These are phyloP conservation scores for Suhomyces yuchorum DNA, from an alignment of 1,139 yeast genomes.

Conservation along the genomic window DNA sequence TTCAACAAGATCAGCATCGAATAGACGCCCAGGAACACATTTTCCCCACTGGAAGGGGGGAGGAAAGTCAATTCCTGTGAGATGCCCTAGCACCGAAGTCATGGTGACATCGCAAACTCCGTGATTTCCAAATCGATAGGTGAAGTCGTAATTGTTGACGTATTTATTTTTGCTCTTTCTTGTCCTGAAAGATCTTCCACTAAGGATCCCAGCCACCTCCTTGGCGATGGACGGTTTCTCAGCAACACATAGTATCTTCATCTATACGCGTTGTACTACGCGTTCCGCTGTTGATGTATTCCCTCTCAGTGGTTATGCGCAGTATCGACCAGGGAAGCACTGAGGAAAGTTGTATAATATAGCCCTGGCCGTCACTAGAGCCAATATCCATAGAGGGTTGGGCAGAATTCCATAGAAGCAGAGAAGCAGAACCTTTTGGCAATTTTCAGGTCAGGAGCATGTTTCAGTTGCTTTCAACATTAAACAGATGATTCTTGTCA, in stretches of 20 bases:
- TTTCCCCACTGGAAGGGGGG: constrained; percentile 67
- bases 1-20: constrained; percentile 62
- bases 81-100: constrained; percentile 91
- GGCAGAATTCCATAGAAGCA: too few species aligned
- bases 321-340: too few species aligned
- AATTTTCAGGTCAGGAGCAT: too few species aligned
- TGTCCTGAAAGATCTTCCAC: constrained; percentile 64
- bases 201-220: constrained; percentile 72
- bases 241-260: constrained; percentile 90
- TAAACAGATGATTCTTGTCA: too few species aligned
- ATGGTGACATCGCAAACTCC: constrained; percentile 81
- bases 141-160: constrained; percentile 80
- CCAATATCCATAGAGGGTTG: too few species aligned
- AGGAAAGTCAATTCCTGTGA: constrained; percentile 67
- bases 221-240: constrained; percentile 96
- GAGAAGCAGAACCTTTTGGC: too few species aligned
- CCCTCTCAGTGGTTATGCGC: neutral
- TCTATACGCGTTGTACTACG: constrained; percentile 20
- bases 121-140: constrained; percentile 53
- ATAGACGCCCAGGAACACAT: constrained; percentile 65
- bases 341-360: neutral
- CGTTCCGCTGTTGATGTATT: neutral
- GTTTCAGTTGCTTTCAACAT: too few species aligned
- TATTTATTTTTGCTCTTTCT: constrained; percentile 59
- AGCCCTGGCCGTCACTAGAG: too few species aligned